Base-by-base conservation (phyloP, 2,329 filamentous ascomycete species). In the Colletotrichum sp. region DNA sequence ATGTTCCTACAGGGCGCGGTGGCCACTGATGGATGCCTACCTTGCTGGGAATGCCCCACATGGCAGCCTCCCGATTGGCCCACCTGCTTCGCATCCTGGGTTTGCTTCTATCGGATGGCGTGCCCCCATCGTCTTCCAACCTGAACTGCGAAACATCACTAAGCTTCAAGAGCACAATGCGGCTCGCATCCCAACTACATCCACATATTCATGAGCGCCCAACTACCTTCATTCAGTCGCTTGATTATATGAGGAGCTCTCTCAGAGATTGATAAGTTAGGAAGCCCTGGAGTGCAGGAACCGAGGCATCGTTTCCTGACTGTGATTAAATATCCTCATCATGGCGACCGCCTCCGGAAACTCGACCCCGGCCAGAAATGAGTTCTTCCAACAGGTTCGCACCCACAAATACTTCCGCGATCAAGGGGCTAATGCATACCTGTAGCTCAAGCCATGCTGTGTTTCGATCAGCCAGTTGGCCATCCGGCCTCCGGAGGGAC, bases 371-470 rank as follows among this genome's bases (percentile, higher is more conserved):
- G 76, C 73, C 39, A 81, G 85, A 61, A 84, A 84, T 72, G 81
- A 82, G 30, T 82, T 86, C 77, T 86, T 86, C 71, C 81, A 84
- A 65, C 81, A 84, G 79, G 85, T 84, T 57, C 25, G 78, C 72
- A 22, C 32, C 27, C 5, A 13, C 30, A 19, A 5, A 30, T 27
- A 19, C 12, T 30, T 19, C 5, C 28, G 12, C 4, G 19, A 32
- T 44, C 12, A 63, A 12, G 19, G 15, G 13, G n/a, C 73, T 75
- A 34, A 75, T 48, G 72, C 36, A 36, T 44, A 9, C 34, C n/a
- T 19, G 15, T 60, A 93, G 92, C 88, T 93, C 75, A 93, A 93
- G 83, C 91, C 91, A 81, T 88, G 85, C 78, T 93, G 92, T 79
- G 86, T 93, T 71, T 86, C 88, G 72, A 89, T 93, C 77, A 92